Conservation (phyloP, 2,329 filamentous ascomycete species). For the Neophaeococcomyces aloes region DNA sequence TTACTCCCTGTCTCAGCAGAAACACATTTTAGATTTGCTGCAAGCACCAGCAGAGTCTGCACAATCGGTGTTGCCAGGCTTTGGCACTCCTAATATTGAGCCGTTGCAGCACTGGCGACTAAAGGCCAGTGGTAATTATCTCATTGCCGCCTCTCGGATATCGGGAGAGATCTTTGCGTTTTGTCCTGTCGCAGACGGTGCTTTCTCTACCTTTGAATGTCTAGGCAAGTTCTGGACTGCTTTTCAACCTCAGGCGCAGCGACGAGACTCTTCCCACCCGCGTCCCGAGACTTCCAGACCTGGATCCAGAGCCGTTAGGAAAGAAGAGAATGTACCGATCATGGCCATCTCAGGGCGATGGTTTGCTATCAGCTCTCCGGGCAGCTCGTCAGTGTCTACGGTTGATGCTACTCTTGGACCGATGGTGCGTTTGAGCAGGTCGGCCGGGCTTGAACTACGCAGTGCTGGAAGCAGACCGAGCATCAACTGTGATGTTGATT, state of each 20-base stretch:
- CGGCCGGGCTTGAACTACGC: constrained; percentile 33
- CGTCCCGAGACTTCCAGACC: constrained; percentile 30
- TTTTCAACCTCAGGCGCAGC: constrained; percentile 47
- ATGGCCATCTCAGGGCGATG: constrained; percentile 37
- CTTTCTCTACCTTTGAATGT: constrained; percentile 45
- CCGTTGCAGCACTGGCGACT: constrained; percentile 65
- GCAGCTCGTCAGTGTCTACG: constrained; percentile 29
- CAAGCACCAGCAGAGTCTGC: constrained; percentile 55
- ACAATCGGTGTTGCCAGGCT: constrained; percentile 46
- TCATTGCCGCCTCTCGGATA: constrained; percentile 65
- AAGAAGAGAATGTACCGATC: constrained; percentile 29
- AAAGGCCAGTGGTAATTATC: constrained; percentile 58
- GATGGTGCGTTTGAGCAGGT: constrained; percentile 26
- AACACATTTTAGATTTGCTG: constrained; percentile 62
- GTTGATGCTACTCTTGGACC: constrained; percentile 33
- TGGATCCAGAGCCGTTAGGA: constrained; percentile 13
- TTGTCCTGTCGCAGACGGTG: constrained; percentile 27
- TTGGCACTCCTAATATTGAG: constrained; percentile 55
- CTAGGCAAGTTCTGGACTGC: constrained; percentile 89
- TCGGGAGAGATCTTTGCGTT: constrained; percentile 87
- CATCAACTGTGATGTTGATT: constrained; percentile 35
- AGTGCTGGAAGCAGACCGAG: constrained; percentile 33
- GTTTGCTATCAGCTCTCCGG: constrained; percentile 37
- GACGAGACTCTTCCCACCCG: constrained; percentile 38
- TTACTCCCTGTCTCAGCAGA: constrained; percentile 70